Percentiles rank a stretch among this genome's conserved stretches.
phyloP scores from a whole-genome alignment of 805 yeast species.

The Clavispora phyllophila region DNA sequence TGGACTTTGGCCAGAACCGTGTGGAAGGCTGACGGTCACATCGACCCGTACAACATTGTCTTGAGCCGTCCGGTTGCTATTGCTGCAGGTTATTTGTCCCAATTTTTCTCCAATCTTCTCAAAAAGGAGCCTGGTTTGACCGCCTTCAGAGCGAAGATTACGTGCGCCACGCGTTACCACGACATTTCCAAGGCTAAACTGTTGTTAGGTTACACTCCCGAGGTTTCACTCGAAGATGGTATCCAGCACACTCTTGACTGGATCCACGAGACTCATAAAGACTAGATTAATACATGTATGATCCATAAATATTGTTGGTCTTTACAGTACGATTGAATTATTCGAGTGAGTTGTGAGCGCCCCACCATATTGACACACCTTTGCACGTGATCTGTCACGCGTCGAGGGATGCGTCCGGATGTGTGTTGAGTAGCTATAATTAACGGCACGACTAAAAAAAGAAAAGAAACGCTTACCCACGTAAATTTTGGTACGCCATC shows the following conservation, averaged over 20 bases:
- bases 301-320: too few relatives aligned
- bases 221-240: slow-evolving; percentile 73
- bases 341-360: too few relatives aligned
- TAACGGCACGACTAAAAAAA: too few relatives aligned
- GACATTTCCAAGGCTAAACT: slow-evolving; percentile 83
- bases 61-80: slow-evolving; percentile 74
- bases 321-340: too few relatives aligned
- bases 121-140: slow-evolving; percentile 93
- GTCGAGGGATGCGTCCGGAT: too few relatives aligned
- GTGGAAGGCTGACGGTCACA: slow-evolving; percentile 93
- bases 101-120: slow-evolving; percentile 58
- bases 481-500: too few relatives aligned
- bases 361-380: too few relatives aligned
- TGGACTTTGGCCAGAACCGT: slow-evolving; percentile 96
- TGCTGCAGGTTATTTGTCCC: slow-evolving; percentile 75
- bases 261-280: slow-evolving; percentile 64
- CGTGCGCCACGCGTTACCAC: slow-evolving; percentile 91
- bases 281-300: not conserved
- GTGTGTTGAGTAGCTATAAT: too few relatives aligned
- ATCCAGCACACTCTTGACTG: slow-evolving; percentile 75
- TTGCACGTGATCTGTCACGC: too few relatives aligned
- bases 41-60: slow-evolving; percentile 64
- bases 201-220: slow-evolving; percentile 74
- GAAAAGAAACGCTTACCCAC: too few relatives aligned
- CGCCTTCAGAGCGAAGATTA: slow-evolving; percentile 88